These are phyloP conservation scores for Pleodorina starrii DNA, from an alignment of 139 green algal species.

Conservation along the genomic window DNA sequence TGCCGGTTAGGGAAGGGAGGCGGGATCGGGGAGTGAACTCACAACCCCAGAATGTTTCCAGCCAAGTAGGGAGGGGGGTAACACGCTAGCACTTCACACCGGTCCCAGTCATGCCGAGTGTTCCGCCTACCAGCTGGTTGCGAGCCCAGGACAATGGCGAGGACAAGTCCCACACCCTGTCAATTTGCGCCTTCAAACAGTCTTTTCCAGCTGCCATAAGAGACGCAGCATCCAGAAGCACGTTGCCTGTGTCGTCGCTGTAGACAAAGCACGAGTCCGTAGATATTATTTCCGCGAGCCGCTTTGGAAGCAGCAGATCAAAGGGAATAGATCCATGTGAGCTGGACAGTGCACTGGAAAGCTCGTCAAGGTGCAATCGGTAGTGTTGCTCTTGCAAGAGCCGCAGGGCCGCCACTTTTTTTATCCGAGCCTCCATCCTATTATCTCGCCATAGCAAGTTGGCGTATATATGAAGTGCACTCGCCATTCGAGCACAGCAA, in stretches of 20 bases:
- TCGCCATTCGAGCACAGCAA: not conserved
- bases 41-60: no score
- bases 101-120: no score
- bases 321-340: not conserved
- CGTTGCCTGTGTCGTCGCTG: not conserved
- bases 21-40: no score
- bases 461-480: slow-evolving; percentile 9
- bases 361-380: not conserved
- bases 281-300: not conserved
- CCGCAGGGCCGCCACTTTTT: not conserved
- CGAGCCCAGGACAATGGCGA: not conserved
- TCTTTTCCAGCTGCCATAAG: slow-evolving; percentile 15
- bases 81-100: no score
- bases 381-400: not conserved
- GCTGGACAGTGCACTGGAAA: not conserved
- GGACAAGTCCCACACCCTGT: not conserved
- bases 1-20: no score
- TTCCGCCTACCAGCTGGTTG: not conserved
- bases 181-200: not conserved
- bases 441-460: not conserved
- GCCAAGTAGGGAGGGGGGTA: no score
- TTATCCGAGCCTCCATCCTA: not conserved
- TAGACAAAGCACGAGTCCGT: not conserved
- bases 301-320: not conserved
- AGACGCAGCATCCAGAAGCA: not conserved